Percentiles rank a stretch among this genome's conserved stretches.
These are phyloP conservation scores for Linum trigynum DNA, from an alignment of 345 rosid genomes.

Conservation along the genomic window DNA sequence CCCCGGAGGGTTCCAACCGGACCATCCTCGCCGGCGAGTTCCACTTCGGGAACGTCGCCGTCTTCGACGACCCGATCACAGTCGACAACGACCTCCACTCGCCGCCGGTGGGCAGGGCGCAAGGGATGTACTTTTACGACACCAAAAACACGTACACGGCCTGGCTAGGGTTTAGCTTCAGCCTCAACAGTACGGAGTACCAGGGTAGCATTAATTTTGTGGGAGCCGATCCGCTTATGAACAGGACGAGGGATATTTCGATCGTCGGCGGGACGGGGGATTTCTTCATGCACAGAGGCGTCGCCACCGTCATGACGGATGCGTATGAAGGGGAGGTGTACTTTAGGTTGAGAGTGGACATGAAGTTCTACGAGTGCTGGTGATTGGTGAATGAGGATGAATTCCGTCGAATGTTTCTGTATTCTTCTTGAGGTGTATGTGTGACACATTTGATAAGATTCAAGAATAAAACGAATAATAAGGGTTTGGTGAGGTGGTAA, in stretches of 20 bases:
- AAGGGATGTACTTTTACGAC: conserved; percentile 40
- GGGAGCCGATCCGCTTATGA: conserved; percentile 37
- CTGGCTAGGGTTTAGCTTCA: conserved; percentile 42
- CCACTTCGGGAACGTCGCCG: conserved; percentile 38
- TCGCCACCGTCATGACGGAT: too few species aligned
- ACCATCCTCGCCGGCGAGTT: conserved; percentile 24
- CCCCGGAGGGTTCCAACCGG: conserved; percentile 26
- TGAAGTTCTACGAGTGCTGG: too few species aligned
- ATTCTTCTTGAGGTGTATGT: too few species aligned
- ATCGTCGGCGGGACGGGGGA: conserved; percentile 47
- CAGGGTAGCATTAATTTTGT: conserved; percentile 31
- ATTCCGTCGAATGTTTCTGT: too few species aligned
- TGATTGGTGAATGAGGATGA: too few species aligned
- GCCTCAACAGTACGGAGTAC: conserved; percentile 26
- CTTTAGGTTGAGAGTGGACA: too few species aligned
- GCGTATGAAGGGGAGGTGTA: too few species aligned
- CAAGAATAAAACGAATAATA: too few species aligned
- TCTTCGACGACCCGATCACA: conserved; percentile 45
- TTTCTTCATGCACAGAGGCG: too few species aligned
- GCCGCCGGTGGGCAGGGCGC: conserved; percentile 32
- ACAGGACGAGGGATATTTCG: conserved; percentile 34
- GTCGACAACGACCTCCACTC: conserved; percentile 40
- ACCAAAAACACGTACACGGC: conserved; percentile 35
- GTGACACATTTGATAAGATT: too few species aligned
- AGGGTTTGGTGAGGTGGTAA: too few species aligned